These are phyloP conservation scores for Durio zibethinus DNA, from an alignment of 345 rosid species.

Conservation along the genomic window DNA sequence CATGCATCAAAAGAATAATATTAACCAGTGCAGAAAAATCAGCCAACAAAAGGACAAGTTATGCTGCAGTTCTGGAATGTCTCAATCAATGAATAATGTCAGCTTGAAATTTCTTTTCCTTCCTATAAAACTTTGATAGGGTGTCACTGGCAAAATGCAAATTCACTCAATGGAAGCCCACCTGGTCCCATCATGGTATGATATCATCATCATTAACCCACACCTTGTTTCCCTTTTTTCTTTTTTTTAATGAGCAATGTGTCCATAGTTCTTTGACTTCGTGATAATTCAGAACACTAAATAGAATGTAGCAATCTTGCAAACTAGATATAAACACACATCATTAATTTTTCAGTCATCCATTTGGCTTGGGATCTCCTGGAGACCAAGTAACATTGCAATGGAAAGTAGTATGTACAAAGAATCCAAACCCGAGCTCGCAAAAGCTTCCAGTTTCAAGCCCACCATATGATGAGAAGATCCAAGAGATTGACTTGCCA, in stretches of 20 bases:
- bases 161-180: no score
- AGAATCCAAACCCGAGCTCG: not conserved
- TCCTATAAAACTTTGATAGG: no score
- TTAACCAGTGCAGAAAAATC: not conserved
- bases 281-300: not conserved
- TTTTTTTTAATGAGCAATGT: no score
- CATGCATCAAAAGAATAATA: not conserved
- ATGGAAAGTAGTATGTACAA: not conserved
- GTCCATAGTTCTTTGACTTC: not conserved
- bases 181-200: no score
- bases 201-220: no score
- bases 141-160: no score
- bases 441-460: not conserved
- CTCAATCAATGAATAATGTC: not conserved
- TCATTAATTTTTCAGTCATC: not conserved
- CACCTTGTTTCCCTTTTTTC: no score
- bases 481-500: not conserved
- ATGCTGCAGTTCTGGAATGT: not conserved
- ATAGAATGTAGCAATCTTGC: not conserved
- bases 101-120: not conserved
- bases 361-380: not conserved
- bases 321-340: not conserved
- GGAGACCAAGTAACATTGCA: not conserved
- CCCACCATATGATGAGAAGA: not conserved
- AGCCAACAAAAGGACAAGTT: not conserved